Percentiles rank a stretch among this genome's conserved stretches.
These are phyloP conservation scores for Multifurca ochricompacta DNA, from an alignment of 768 basidiomycete genomes.

Conservation along the genomic window DNA sequence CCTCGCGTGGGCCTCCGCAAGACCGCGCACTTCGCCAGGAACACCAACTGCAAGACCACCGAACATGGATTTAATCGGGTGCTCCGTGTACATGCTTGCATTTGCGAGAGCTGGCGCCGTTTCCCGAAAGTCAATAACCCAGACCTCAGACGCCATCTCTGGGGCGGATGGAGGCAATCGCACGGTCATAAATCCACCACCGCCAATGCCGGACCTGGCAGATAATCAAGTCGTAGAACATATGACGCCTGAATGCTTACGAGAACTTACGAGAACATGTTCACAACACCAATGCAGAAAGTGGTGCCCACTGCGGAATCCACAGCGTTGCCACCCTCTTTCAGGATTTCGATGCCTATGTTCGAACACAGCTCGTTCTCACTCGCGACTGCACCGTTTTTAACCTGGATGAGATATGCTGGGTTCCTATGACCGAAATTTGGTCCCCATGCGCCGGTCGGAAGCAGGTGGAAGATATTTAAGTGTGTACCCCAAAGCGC, in stretches of 20 bases:
- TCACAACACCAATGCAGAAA: slow-evolving; percentile 75
- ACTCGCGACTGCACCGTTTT: slow-evolving; percentile 79
- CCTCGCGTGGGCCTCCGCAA: slow-evolving; percentile 71
- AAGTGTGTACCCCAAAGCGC: neutral
- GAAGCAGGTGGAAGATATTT: slow-evolving; percentile 4
- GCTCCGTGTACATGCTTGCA: slow-evolving; percentile 63
- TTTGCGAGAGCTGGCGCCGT: slow-evolving; percentile 69
- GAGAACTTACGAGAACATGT: slow-evolving; percentile 92
- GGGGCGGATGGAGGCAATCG: slow-evolving; percentile 52
- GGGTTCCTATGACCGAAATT: slow-evolving; percentile 34
- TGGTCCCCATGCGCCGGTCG: neutral
- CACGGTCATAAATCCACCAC: slow-evolving; percentile 81
- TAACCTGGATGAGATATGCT: slow-evolving; percentile 52
- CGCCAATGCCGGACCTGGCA: slow-evolving; percentile 67
- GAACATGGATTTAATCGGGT: slow-evolving; percentile 45
- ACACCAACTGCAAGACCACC: slow-evolving; percentile 88
- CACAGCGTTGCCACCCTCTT: slow-evolving; percentile 83
- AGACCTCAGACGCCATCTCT: slow-evolving; percentile 47
- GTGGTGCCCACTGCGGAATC: slow-evolving; percentile 79
- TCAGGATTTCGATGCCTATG: slow-evolving; percentile 70
- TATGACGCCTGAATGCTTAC: slow-evolving; percentile 34
- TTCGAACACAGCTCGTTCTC: slow-evolving; percentile 84
- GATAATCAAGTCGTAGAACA: slow-evolving; percentile 11
- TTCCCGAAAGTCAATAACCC: slow-evolving; percentile 83
- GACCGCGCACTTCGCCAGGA: slow-evolving; percentile 84